phyloP scores from a whole-genome alignment of 352 stramenopile genomes.

The Pythium phragmiticola region DNA sequence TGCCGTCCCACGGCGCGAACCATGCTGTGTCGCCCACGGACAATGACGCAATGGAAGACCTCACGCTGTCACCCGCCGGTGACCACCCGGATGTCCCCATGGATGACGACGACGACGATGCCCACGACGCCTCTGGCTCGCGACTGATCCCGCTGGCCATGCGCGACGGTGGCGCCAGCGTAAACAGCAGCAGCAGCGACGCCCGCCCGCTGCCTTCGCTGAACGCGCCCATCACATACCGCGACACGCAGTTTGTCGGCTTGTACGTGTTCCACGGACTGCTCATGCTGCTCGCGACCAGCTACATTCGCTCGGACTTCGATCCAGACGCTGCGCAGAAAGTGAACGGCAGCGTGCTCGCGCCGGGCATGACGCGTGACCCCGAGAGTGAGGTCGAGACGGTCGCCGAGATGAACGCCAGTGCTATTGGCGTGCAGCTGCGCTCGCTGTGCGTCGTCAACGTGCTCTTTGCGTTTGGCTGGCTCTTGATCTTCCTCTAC shows the following conservation, averaged over 20 bases:
- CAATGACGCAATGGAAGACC: slow-evolving; percentile 47
- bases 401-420: slow-evolving; percentile 31
- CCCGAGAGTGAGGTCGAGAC: slow-evolving; percentile 20
- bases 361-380: slow-evolving; percentile 1
- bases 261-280: slow-evolving; percentile 55
- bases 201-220: slow-evolving; percentile 63
- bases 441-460: slow-evolving; percentile 70
- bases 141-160: slow-evolving; percentile 70
- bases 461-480: slow-evolving; percentile 66
- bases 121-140: slow-evolving; percentile 26
- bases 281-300: slow-evolving; percentile 45
- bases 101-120: slow-evolving; percentile 12
- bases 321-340: background rate
- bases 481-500: slow-evolving; percentile 74
- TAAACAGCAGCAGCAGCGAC: slow-evolving; percentile 36
- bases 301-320: slow-evolving; percentile 40
- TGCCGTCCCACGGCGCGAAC: slow-evolving; percentile 9
- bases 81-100: slow-evolving; percentile 4
- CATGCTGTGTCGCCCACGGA: slow-evolving; percentile 17
- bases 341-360: slow-evolving; percentile 3
- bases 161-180: slow-evolving; percentile 46
- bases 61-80: slow-evolving; percentile 47
- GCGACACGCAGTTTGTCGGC: slow-evolving; percentile 53
- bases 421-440: slow-evolving; percentile 51
- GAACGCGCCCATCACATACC: slow-evolving; percentile 53